A percentile compares a stretch with the other conserved stretches of the same genome.
Evolutionary conservation across 1,284 basidiomycete species (phyloP).

Genomic region (Fomitopsis schrenkii): DNA sequence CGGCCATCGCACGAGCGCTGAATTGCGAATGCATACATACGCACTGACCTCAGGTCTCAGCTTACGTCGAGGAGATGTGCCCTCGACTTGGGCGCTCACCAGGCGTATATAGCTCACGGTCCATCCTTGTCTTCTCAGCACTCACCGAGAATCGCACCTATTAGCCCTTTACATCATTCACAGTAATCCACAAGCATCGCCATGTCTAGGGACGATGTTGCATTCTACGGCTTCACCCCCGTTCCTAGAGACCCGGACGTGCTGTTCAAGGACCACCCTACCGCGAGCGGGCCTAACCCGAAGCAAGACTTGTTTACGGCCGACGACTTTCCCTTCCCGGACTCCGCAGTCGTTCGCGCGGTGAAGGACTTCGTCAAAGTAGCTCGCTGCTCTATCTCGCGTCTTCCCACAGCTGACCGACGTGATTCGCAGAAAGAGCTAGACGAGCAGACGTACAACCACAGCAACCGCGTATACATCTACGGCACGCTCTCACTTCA

Average conservation of each 20-base stretch:
- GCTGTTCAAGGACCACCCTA: slow-evolving; percentile 40
- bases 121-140: neutral
- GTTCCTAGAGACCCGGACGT: slow-evolving; percentile 46
- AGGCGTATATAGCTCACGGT: neutral
- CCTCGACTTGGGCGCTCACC: neutral
- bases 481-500: slow-evolving; percentile 33
- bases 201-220: slow-evolving; percentile 10
- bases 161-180: neutral
- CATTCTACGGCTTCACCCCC: slow-evolving; percentile 45
- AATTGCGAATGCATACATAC: too few relatives aligned
- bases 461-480: slow-evolving; percentile 47
- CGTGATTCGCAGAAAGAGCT: slow-evolving; percentile 36
- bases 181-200: neutral
- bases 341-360: slow-evolving; percentile 36
- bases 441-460: slow-evolving; percentile 45
- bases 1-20: too few relatives aligned
- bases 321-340: slow-evolving; percentile 41
- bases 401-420: neutral
- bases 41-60: neutral
- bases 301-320: slow-evolving; percentile 41
- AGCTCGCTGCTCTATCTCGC: neutral
- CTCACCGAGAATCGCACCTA: neutral
- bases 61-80: neutral
- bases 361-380: slow-evolving; percentile 42
- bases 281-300: slow-evolving; percentile 38